Evolutionary conservation across 108 stramenopile genomes (phyloP).

Genomic region (Conticribra guillardii): DNA sequence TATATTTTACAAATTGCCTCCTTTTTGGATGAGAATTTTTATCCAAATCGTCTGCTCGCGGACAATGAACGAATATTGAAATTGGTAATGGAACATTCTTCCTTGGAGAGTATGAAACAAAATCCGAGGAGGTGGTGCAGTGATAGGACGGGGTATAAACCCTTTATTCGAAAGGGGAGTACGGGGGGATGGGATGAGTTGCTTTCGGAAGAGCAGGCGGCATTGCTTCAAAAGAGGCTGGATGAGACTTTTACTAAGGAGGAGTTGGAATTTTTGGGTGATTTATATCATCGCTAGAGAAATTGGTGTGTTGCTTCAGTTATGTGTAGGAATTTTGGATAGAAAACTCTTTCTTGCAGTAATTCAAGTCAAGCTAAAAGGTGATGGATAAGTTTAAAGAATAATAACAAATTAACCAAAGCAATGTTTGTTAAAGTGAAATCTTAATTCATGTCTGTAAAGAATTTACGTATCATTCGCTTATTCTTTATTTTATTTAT

Average conservation of each 20-base stretch:
- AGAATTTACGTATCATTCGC: too few species aligned
- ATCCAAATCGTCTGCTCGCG: slow-evolving; percentile 26
- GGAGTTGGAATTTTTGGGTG: slow-evolving; percentile 43
- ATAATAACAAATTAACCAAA: too few species aligned
- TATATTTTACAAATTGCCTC: slow-evolving; percentile 48
- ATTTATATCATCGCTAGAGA: slow-evolving; percentile 24
- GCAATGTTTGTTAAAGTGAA: too few species aligned
- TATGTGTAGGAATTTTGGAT: too few species aligned
- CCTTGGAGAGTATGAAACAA: slow-evolving; percentile 53
- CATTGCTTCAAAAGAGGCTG: slow-evolving; percentile 31
- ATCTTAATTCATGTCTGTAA: too few species aligned
- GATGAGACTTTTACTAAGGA: slow-evolving; percentile 35
- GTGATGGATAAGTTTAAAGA: too few species aligned
- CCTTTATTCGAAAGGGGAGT: slow-evolving; percentile 60
- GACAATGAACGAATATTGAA: slow-evolving; percentile 48
- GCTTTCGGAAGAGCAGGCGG: slow-evolving; percentile 48
- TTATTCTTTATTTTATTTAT: too few species aligned
- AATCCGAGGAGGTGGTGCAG: slow-evolving; percentile 58
- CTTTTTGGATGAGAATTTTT: slow-evolving; percentile 41
- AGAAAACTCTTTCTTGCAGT: too few species aligned
- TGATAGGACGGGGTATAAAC: slow-evolving; percentile 52
- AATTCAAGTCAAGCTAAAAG: too few species aligned
- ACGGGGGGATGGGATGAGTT: slow-evolving; percentile 57
- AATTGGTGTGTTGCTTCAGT: background rate
- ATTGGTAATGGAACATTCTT: slow-evolving; percentile 53